These are phyloP conservation scores for Starmerella lactis-condensi DNA, from an alignment of 805 yeast genomes.

Conservation along the genomic window DNA sequence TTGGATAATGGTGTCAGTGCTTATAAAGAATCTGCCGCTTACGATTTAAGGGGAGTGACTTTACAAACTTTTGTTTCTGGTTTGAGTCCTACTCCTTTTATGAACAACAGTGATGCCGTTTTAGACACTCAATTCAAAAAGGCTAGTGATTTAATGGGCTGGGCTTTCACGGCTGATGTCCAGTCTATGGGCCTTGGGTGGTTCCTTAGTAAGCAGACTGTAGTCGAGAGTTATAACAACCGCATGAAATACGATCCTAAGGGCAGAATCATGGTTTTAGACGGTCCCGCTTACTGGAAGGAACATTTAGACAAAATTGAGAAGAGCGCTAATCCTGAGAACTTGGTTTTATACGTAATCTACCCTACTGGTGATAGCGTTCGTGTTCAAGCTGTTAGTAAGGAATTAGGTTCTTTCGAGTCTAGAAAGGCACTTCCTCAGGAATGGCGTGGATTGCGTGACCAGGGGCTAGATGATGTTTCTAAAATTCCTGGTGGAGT, in stretches of 20 bases:
- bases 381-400: constrained; percentile 87
- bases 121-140: constrained; percentile 46
- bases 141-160: constrained; percentile 73
- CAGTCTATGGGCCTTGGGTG: constrained; percentile 63
- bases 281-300: constrained; percentile 84
- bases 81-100: constrained; percentile 75
- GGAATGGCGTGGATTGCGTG: constrained; percentile 89
- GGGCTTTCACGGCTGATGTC: constrained; percentile 49
- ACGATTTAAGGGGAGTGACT: constrained; percentile 53
- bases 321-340: constrained; percentile 17
- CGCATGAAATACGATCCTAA: constrained; percentile 44
- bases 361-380: constrained; percentile 58
- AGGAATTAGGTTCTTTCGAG: constrained; percentile 56
- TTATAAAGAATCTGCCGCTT: constrained; percentile 39
- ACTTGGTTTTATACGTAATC: constrained; percentile 52
- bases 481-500: constrained; percentile 77
- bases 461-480: constrained; percentile 51
- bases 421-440: constrained; percentile 79
- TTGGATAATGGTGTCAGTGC: constrained; percentile 80
- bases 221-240: constrained; percentile 42
- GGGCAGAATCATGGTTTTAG: constrained; percentile 58
- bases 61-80: constrained; percentile 61
- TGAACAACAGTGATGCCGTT: constrained; percentile 38
- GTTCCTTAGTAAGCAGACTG: constrained; percentile 75
- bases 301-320: constrained; percentile 67